These are phyloP conservation scores for Jatropha multifida DNA, from an alignment of 441 rosid species.

Conservation along the genomic window DNA sequence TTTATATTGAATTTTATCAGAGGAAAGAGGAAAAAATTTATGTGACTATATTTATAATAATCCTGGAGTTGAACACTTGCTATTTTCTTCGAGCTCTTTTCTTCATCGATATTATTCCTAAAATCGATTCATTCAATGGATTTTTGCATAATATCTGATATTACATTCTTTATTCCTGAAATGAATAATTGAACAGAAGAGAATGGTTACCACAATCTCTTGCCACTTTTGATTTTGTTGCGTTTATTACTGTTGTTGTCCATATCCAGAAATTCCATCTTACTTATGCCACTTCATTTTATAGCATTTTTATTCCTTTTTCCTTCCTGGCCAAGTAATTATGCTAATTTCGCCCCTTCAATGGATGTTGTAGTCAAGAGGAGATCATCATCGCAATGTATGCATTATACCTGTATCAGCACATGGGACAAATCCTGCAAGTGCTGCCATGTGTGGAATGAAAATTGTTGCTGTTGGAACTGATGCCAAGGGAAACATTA, in stretches of 20 bases:
- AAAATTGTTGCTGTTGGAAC: slow-evolving; percentile 93
- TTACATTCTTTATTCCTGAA: neutral
- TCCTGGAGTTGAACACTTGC: neutral
- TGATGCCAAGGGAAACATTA: slow-evolving; percentile 95
- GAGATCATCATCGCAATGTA: slow-evolving; percentile 92
- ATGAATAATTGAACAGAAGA: neutral
- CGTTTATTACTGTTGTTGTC: neutral
- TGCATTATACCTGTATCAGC: slow-evolving; percentile 98
- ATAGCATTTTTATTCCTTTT: neutral
- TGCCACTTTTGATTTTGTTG: neutral
- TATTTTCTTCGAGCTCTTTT: neutral
- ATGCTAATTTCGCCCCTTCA: slow-evolving; percentile 11
- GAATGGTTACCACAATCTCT: neutral
- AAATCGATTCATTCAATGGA: neutral
- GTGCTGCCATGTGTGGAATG: slow-evolving; percentile 99
- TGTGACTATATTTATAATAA: neutral
- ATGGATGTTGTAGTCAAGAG: slow-evolving; percentile 69
- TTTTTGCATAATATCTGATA: too few species aligned
- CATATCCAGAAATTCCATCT: neutral
- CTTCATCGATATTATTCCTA: neutral
- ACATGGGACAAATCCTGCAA: slow-evolving; percentile 98
- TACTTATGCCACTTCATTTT: neutral
- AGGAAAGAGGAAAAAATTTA: neutral
- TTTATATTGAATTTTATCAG: too few species aligned
- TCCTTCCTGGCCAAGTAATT: neutral